Percentiles rank a stretch among this genome's conserved stretches.
phyloP scores from a whole-genome alignment of 306 rosid genomes.

The Delonix regia region DNA sequence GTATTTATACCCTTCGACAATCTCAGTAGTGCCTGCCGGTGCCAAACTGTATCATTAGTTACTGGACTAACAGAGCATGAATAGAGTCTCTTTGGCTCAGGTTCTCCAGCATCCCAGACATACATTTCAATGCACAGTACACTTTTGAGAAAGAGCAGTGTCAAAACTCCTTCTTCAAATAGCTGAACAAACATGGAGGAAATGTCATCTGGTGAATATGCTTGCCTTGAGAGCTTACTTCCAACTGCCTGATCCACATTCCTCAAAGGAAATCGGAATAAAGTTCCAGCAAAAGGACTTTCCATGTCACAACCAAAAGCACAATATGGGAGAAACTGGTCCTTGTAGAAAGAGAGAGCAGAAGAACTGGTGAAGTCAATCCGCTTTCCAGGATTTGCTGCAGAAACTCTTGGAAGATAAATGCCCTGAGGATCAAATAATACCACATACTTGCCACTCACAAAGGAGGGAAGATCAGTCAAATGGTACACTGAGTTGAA shows the following conservation, averaged over 20 bases:
- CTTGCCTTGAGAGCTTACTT: conserved; percentile 95
- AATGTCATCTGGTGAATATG: conserved; percentile 74
- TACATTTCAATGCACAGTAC: conserved; percentile 76
- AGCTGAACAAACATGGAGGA: conserved; percentile 89
- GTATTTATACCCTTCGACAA: conserved; percentile 62
- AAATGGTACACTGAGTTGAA: conserved; percentile 98
- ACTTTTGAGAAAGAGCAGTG: conserved; percentile 85
- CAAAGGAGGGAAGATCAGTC: conserved; percentile 97
- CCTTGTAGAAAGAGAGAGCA: conserved; percentile 68
- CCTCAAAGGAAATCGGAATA: conserved; percentile 94
- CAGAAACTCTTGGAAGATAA: conserved; percentile 87
- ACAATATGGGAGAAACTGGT: conserved; percentile 89
- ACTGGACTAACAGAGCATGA: conserved; percentile 77
- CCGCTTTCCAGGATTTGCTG: conserved; percentile 95
- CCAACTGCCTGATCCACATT: conserved; percentile 70
- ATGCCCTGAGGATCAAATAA: conserved; percentile 94
- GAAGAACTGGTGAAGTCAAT: conserved; percentile 83
- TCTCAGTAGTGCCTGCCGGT: conserved; percentile 81
- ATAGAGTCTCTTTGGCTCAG: conserved; percentile 71
- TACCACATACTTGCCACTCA: conserved; percentile 90
- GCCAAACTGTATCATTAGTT: conserved; percentile 63
- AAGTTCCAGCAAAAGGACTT: conserved; percentile 76
- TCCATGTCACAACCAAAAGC: conserved; percentile 94
- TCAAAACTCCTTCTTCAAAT: conserved; percentile 83
- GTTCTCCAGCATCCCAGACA: conserved; percentile 73